A percentile compares a stretch with the other conserved stretches of the same genome.
Conservation (phyloP, 257 asterid species). For the Solanum bukasovii region DNA sequence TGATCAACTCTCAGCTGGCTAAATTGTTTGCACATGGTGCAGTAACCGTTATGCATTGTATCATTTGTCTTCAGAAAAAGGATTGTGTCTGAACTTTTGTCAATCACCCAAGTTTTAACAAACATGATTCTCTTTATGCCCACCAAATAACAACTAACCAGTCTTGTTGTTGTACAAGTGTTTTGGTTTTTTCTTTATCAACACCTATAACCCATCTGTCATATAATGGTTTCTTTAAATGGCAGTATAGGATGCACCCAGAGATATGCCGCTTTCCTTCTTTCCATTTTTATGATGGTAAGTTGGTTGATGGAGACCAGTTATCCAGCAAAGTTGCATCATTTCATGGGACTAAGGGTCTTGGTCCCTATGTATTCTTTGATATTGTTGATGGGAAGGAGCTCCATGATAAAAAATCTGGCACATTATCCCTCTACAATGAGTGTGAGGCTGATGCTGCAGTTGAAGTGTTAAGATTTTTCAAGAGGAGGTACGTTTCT, state of each 20-base stretch:
- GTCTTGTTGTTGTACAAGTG: background rate
- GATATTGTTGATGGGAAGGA: slow-evolving; percentile 87
- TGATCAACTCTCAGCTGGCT: background rate
- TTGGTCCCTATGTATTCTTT: slow-evolving; percentile 88
- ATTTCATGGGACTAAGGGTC: slow-evolving; percentile 69
- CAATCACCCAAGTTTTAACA: background rate
- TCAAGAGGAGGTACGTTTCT: slow-evolving; percentile 58
- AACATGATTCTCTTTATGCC: background rate
- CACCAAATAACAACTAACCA: background rate
- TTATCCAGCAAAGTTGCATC: slow-evolving; percentile 55
- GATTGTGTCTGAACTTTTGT: background rate
- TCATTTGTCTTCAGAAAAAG: background rate
- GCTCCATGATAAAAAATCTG: slow-evolving; percentile 65
- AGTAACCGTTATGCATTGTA: background rate
- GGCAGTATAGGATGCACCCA: slow-evolving; percentile 99
- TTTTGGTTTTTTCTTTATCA: background rate
- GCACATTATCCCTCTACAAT: slow-evolving; percentile 64
- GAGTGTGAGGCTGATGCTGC: slow-evolving; percentile 94
- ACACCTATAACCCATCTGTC: slow-evolving; percentile 1
- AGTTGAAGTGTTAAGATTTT: slow-evolving; percentile 59
- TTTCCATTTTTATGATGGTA: slow-evolving; percentile 85
- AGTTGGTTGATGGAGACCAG: slow-evolving; percentile 70
- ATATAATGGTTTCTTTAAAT: slow-evolving; percentile 12
- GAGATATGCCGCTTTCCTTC: slow-evolving; percentile 93
- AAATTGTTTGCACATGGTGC: background rate